A percentile compares a stretch with the other conserved stretches of the same genome.
Conservation (phyloP, 2,329 filamentous ascomycete genomes). For the Laburnicola sp. region DNA sequence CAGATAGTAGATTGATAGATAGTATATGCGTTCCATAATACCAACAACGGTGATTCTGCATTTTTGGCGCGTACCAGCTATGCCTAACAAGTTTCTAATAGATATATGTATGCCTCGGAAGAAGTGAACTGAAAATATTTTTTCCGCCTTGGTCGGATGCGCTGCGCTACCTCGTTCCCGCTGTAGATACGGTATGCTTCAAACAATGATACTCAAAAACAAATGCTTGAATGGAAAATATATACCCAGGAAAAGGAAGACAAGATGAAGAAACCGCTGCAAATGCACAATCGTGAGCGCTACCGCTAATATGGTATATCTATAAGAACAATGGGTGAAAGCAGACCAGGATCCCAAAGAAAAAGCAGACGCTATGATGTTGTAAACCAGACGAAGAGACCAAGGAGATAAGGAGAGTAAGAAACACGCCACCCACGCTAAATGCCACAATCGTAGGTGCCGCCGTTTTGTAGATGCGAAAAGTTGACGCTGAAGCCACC, state of each 20-base stretch:
- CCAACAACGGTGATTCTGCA: no score
- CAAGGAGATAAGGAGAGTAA: slow-evolving; percentile 21
- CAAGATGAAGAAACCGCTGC: slow-evolving; percentile 21
- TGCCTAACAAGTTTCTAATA: no score
- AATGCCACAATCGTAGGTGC: slow-evolving; percentile 43
- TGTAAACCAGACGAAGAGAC: slow-evolving; percentile 17
- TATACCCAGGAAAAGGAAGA: slow-evolving; percentile 18
- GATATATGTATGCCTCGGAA: no score
- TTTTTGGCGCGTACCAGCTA: no score
- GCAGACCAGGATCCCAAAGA: slow-evolving; percentile 13
- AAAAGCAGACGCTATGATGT: slow-evolving; percentile 36
- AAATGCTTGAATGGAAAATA: slow-evolving; percentile 6
- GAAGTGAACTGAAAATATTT: no score
- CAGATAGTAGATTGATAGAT: no score
- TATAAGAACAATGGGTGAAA: slow-evolving; percentile 29
- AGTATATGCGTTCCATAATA: no score
- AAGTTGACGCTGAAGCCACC: slow-evolving; percentile 23
- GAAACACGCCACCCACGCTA: slow-evolving; percentile 40
- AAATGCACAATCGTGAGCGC: slow-evolving; percentile 36
- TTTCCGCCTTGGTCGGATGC: no score
- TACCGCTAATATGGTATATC: slow-evolving; percentile 31
- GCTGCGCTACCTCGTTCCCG: not conserved
- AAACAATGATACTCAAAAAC: not conserved
- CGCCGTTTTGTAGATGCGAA: slow-evolving; percentile 23
- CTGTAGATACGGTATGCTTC: not conserved